Evolutionary conservation across 1,139 yeast genomes (phyloP), one percentile per base, ranked within the genome.

Genomic region (Pichia cactophila): DNA sequence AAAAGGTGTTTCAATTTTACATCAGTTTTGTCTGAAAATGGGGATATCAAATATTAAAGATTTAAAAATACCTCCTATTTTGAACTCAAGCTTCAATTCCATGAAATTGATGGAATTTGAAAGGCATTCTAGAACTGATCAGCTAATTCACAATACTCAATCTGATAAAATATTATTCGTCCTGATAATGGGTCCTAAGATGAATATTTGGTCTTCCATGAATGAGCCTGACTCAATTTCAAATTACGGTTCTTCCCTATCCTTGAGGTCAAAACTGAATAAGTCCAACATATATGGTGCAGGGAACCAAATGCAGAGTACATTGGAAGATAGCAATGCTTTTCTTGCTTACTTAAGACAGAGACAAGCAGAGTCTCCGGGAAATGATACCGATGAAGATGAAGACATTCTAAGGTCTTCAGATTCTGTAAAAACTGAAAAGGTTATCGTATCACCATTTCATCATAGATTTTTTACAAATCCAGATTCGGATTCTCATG

Each of bases 401-500:
- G 20, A 29, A 16, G 40, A 45, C 11, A 11, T 14, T n/a, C 26
- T 3, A 31, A 31, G 28, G 29, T 23, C 7, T 10, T 26, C 26
- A 16, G 11, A 29, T 26, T 29, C 35, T 29, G 46, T 43, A 8
- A 20, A 29, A 20, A 10, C 4, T 33, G 26, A 26, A 36, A 46
- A 42, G 23, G 28, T 9, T 7, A 29, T 9, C 9, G 16, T 23
- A 4, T 84, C 92, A 6, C 95, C 96, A 0, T 82, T 83, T 55
- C 78, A 80, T 48, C 96, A 86, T 61, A 74, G 80, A 44, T 87
- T 78, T 61, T 88, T 87, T 65, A 82, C 92, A 11, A 89, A 90
- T 58, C 97, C 97, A 0, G 94, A 86, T 61, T 86, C 95, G 0
- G 94, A 86, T 55, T 73, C 95, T 0, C 85, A 83, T 60, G 65